Conservation (phyloP, 192 early-diverging fungal species). For the Linnemannia schmuckeri region DNA sequence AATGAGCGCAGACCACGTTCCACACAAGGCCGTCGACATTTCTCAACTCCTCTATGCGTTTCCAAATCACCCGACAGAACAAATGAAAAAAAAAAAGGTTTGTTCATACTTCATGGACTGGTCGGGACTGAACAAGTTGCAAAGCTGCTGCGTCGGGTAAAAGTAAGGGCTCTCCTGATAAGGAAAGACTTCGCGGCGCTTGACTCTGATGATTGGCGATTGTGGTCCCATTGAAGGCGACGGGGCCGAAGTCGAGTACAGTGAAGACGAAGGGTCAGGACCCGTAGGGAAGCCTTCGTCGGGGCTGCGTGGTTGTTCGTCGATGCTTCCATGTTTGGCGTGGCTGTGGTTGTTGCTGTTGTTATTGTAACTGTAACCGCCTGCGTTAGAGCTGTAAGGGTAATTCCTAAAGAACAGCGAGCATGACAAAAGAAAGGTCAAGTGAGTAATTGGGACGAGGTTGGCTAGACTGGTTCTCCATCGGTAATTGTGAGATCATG, state of each 20-base stretch:
- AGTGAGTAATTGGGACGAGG: background rate
- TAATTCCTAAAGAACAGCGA: slow-evolving; percentile 17
- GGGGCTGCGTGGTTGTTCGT: slow-evolving; percentile 25
- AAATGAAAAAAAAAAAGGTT: background rate
- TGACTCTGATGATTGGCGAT: slow-evolving; percentile 15
- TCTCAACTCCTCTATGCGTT: background rate
- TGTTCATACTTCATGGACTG: slow-evolving; percentile 60
- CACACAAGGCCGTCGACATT: background rate
- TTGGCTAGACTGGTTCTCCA: background rate
- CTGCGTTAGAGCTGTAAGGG: slow-evolving; percentile 18
- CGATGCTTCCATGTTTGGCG: slow-evolving; percentile 14
- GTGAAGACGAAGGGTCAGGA: slow-evolving; percentile 25
- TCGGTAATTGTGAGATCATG: background rate
- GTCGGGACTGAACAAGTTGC: slow-evolving; percentile 74
- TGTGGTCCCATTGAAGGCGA: slow-evolving; percentile 16
- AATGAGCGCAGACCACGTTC: background rate
- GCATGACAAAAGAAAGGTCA: background rate
- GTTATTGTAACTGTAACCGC: slow-evolving; percentile 28
- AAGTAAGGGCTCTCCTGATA: slow-evolving; percentile 79
- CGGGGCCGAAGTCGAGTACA: slow-evolving; percentile 47
- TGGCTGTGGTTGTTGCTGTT: slow-evolving; percentile 4
- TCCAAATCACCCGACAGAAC: background rate
- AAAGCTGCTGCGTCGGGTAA: slow-evolving; percentile 70
- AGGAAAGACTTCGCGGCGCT: slow-evolving; percentile 55
- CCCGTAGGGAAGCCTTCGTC: slow-evolving; percentile 23